Evolutionary conservation across 2,329 filamentous ascomycete species (phyloP).

Genomic region (Talaromyces sp.): DNA sequence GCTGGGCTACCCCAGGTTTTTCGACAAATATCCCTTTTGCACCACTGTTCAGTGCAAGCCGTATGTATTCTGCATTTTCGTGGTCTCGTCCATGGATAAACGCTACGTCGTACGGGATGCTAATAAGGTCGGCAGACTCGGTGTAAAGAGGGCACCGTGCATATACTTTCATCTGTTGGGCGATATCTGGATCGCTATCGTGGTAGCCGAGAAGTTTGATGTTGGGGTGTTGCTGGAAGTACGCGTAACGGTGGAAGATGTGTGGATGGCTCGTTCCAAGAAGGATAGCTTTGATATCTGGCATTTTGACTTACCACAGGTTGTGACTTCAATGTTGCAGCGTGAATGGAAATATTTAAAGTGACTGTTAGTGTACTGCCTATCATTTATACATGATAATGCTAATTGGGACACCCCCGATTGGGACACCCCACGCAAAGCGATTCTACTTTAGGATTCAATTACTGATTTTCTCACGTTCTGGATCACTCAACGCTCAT

Average conservation of each 20-base stretch:
- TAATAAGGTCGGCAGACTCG: neutral
- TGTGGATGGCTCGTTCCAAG: neutral
- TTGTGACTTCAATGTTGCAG: no score
- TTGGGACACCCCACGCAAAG: neutral
- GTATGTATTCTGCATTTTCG: neutral
- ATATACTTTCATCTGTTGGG: neutral
- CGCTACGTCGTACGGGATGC: neutral
- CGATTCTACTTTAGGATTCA: neutral
- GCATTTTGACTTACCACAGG: neutral
- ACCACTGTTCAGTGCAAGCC: neutral
- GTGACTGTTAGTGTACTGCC: no score
- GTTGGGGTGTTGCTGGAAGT: neutral
- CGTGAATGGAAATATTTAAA: no score
- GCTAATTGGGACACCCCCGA: neutral
- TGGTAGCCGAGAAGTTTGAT: neutral
- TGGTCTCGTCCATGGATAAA: neutral
- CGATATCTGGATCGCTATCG: neutral
- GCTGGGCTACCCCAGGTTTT: neutral
- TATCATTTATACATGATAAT: neutral
- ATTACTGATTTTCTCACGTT: neutral
- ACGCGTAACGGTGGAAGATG: neutral
- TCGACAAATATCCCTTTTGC: neutral
- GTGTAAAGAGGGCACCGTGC: neutral
- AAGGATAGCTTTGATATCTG: neutral
- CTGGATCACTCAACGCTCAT: no score